Percentiles rank a stretch among this genome's conserved stretches.
Evolutionary conservation across 768 basidiomycete genomes (phyloP).

Genomic region (Amanita muscaria): DNA sequence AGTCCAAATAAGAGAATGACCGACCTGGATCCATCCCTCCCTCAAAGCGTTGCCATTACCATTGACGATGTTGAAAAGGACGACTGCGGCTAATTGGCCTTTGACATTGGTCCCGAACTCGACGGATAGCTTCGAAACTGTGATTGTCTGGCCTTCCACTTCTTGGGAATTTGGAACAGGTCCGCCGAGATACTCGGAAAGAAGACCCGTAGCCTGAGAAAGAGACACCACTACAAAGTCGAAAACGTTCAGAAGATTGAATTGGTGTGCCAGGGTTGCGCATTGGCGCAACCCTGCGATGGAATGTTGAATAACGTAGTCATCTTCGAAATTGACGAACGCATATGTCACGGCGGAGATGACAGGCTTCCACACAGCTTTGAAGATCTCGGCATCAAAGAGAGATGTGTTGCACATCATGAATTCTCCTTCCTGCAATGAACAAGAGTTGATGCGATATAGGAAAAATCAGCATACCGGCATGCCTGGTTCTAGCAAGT

Average conservation of each 20-base stretch:
- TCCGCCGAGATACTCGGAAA: slow-evolving; percentile 62
- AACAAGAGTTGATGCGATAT: slow-evolving; percentile 1
- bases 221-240: slow-evolving; percentile 93
- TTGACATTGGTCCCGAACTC: slow-evolving; percentile 93
- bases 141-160: slow-evolving; percentile 82
- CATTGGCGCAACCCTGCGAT: slow-evolving; percentile 97
- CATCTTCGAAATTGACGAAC: slow-evolving; percentile 93
- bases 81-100: slow-evolving; percentile 92
- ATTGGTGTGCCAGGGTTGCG: slow-evolving; percentile 84
- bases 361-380: slow-evolving; percentile 83
- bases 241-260: slow-evolving; percentile 89
- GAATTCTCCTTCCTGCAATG: slow-evolving; percentile 39
- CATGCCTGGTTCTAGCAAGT: slow-evolving; percentile 67
- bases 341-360: slow-evolving; percentile 94
- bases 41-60: slow-evolving; percentile 90
- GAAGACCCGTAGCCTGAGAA: slow-evolving; percentile 82
- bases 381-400: slow-evolving; percentile 94
- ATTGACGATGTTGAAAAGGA: slow-evolving; percentile 95
- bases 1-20: slow-evolving; percentile 11
- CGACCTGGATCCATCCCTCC: slow-evolving; percentile 89
- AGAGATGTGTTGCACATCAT: slow-evolving; percentile 70
- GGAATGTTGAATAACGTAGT: slow-evolving; percentile 90
- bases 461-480: slow-evolving; percentile 43
- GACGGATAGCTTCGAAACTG: slow-evolving; percentile 86
- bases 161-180: slow-evolving; percentile 81